phyloP scores from a whole-genome alignment of 345 rosid species.

The Gossypium herbaceum region DNA sequence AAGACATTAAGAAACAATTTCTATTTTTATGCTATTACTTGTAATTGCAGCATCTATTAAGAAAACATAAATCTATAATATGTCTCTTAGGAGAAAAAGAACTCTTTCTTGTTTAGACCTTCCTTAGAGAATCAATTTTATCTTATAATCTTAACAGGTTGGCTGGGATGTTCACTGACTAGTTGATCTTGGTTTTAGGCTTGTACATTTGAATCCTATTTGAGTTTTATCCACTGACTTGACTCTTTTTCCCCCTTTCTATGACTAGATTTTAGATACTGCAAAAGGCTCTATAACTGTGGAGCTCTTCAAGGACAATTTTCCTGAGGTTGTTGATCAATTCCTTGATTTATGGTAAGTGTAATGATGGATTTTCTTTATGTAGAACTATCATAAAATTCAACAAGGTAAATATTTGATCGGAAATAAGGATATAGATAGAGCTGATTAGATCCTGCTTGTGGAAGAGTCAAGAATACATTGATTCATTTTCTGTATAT shows the following conservation, averaged over 20 bases:
- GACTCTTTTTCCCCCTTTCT: neutral
- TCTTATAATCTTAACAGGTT: neutral
- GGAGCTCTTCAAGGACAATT: conserved; percentile 55
- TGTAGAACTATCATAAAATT: neutral
- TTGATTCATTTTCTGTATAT: neutral
- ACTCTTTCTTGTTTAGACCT: neutral
- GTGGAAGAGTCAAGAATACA: neutral
- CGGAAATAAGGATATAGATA: neutral
- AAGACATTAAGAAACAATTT: neutral
- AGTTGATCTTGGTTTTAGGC: neutral
- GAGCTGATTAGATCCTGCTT: neutral
- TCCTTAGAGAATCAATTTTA: neutral
- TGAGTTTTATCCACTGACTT: neutral
- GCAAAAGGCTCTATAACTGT: conserved; percentile 62
- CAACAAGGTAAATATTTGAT: neutral
- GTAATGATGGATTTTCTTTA: neutral
- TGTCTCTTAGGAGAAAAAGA: neutral
- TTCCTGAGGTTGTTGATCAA: conserved; percentile 58
- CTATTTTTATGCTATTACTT: neutral
- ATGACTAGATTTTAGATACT: conserved; percentile 49
- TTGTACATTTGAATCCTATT: neutral
- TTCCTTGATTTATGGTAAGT: conserved; percentile 56
- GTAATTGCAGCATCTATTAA: neutral
- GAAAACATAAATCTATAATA: neutral
- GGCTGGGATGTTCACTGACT: neutral